Base-by-base conservation (phyloP, 176 grass and related monocot species). In the Melocanna baccifera region DNA sequence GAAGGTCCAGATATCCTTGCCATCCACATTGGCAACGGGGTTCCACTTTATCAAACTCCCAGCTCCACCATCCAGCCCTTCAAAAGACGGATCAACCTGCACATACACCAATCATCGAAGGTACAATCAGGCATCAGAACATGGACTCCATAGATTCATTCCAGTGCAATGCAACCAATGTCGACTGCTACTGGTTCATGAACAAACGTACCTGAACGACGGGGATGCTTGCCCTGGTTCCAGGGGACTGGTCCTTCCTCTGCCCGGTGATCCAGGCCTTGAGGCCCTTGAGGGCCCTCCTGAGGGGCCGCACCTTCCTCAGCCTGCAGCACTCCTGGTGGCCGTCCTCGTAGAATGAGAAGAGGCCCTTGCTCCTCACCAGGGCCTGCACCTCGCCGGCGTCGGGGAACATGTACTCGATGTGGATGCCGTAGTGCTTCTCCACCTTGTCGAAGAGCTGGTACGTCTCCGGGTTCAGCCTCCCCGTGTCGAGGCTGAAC, bases 11-110 rank as follows among this genome's bases (percentile, higher is more conserved):
- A 98, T 80, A 71, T 98, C 96, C 55, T 88, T 98, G 46, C 96
- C 96, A 0, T 98, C 89, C 0, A 98, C 93, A 79, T 91, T 90
- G 40, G 96, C 93, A 4, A 93, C 89, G 2, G 96, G 96, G 77
- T 98, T 98, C 96, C 96, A 98, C 91, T 98, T 98, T 22, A 98
- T 78, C 83, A 98, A 75, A 71, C 96, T 98, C 6, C 96, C 93
- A 5, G 84, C 82, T 43, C 94, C 91, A 12, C 96, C 93, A 11
- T 67, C 87, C 28, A 90, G 42, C 7, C 93, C 96, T 85, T 95
- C 93, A 61, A 98, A 98, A 10, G 86, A 89, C 14, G 96, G 93
- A 53, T 98, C 96, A 46, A 95, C 92, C 93, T 94, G 65, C 12
- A 73, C 69, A 34, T 43, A 16, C 73, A 87, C n/a, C 25, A 76